Evolutionary conservation across 257 asterid genomes (phyloP), one percentile per base, ranked within the genome.

Genomic region (Scutellaria galericulata): DNA sequence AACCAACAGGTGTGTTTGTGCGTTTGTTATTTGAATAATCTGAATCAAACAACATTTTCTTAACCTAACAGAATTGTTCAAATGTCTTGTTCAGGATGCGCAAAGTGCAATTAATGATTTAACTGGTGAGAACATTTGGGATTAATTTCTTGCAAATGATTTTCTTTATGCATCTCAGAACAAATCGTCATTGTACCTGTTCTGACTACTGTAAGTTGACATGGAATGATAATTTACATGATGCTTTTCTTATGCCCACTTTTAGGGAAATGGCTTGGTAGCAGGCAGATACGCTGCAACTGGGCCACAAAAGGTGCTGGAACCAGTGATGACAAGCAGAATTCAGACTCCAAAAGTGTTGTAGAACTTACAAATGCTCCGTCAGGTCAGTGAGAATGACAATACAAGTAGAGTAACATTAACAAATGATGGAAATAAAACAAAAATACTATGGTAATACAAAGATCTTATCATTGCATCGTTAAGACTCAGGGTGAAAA

Each of bases 301-400:
- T 92, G 98, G 97, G 98, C 97, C 74, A 71, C 96, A 1, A 93
- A 93, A 84, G 97, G 98, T 82, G 97, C 94, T 47, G 89, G 80
- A 45, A 58, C 83, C 77, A 86, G 87, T 47, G 98, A 93, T 62
- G 97, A 91, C 70, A 88, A 89, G 73, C 96, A 75, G 82, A 91
- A 48, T 77, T 85, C 96, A 53, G 98, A 93, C 75, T 81, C 88
- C 64, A 93, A 91, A 88, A 89, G 92, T 81, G 88, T 89, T 41
- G 92, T 93, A 76, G 98, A 93, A 74, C 85, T 91, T 73, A 86
- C 97, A 65, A 82, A 83, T 83, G 96, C 93, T 63, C 74, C 91
- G 68, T 84, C 94, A 78, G 98, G 98, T 92, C 39, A 59, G 86
- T 58, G 35, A 15, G 56, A 61, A 31, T 7, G 55, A 11, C 53